Base-by-base conservation (phyloP, 345 rosid genomes). In the Salix exigua region DNA sequence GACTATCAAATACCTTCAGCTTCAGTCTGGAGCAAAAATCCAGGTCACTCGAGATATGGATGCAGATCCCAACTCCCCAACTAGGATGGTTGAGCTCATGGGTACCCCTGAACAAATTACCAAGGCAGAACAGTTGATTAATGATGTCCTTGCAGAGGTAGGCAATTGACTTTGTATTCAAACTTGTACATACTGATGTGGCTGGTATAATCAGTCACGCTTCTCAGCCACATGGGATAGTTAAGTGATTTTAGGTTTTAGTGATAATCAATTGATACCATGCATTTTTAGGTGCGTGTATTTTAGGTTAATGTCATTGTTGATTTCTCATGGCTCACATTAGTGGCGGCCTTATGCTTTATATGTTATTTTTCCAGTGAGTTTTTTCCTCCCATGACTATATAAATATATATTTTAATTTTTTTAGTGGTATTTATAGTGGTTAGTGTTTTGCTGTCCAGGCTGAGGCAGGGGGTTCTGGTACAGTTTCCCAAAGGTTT, bases 381-480 rank as follows among this genome's bases (percentile, higher is more conserved):
- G 28, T 1, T 58, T n/a, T 55, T 58, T 9, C 28, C 4, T 58
- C 16, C 6, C 5, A n/a, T 53, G 40, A 28, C 33, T 18, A 2
- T 35, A 12, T 23, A 53, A 28, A 14, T 18, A 2, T 35, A 12
- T 23, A 31, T 19, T 1, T 31, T 19, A 37, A 64, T 17, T 6
- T 38, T 64, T 28, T 14, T 7, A 65, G 21, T 60, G 31, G n/a
- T 70, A 21, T 13, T 23, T 62, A 40, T 40, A 14, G 55, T 69
- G 55, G 21, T 2, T 3, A 8, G 19, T 76, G 50, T 72, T 78
- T 75, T 38, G 23, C 72, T 38, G 31, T 17, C 16, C 81, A 96
- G 98, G 99, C 99, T 83, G 98, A 96, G 76, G 83, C 94, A 38
- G 98, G 99, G 40, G 96, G 97, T 69, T 85, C 94, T 72, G 98